These are phyloP conservation scores for Geranomyces michiganensis DNA, from an alignment of 192 early-diverging fungal species.

Conservation along the genomic window DNA sequence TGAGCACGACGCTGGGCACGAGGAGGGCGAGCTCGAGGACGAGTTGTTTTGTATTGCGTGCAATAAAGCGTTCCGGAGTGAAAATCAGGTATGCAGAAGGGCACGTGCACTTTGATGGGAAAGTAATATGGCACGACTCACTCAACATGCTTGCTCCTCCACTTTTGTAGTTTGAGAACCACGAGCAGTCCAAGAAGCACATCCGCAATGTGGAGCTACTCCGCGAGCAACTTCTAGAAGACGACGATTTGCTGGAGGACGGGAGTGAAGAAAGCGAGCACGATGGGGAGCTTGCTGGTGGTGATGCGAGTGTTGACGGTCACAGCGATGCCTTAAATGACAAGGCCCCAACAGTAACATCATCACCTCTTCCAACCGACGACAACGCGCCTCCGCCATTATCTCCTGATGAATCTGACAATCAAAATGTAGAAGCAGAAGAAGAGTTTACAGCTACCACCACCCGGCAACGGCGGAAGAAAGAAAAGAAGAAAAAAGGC, in stretches of 20 bases:
- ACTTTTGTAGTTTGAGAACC: slow-evolving; percentile 69
- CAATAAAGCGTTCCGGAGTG: slow-evolving; percentile 83
- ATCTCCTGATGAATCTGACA: neutral
- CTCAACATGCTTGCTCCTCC: neutral
- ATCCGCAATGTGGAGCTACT: slow-evolving; percentile 75
- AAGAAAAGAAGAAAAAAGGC: slow-evolving; percentile 9
- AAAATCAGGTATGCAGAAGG: slow-evolving; percentile 48
- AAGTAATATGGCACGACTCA: neutral
- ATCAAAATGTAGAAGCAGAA: neutral
- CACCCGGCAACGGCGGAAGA: neutral
- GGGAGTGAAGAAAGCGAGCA: slow-evolving; percentile 19
- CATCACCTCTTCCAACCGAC: neutral
- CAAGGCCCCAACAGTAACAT: neutral
- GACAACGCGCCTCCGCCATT: neutral
- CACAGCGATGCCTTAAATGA: neutral
- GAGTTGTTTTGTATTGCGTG: slow-evolving; percentile 86
- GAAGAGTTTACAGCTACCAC: neutral
- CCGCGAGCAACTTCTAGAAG: slow-evolving; percentile 67
- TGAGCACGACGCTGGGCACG: slow-evolving; percentile 44
- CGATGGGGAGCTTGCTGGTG: neutral
- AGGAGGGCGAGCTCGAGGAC: slow-evolving; percentile 39
- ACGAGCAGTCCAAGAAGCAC: slow-evolving; percentile 88
- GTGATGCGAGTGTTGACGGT: neutral
- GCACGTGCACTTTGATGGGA: neutral
- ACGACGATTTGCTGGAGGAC: slow-evolving; percentile 22